phyloP scores from a whole-genome alignment of 2,329 filamentous ascomycete species.

The Talaromyces sp. region DNA sequence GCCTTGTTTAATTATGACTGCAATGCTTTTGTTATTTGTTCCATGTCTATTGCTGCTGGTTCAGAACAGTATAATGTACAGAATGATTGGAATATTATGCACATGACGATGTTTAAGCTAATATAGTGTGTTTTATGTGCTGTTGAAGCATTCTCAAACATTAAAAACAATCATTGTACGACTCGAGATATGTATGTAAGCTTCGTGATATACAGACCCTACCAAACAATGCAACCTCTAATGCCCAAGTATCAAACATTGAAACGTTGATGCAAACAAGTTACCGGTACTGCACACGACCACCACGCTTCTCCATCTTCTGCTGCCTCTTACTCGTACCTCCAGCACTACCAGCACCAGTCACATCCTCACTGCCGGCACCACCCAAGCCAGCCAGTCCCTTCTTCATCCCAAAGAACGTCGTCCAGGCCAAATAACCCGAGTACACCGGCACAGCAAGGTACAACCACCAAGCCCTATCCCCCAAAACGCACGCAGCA shows the following conservation, averaged over 20 bases:
- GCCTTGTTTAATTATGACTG: conserved; percentile 10
- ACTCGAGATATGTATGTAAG: background rate
- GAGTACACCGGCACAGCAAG: conserved; percentile 50
- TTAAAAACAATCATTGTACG: background rate
- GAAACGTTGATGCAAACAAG: background rate
- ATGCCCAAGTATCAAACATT: background rate
- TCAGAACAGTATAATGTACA: conserved; percentile 3
- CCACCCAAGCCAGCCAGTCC: conserved; percentile 43
- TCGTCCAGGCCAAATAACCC: conserved; percentile 45
- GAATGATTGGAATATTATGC: background rate
- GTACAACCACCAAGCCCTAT: conserved; percentile 71
- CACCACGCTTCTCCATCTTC: conserved; percentile 53
- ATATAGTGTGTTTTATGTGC: background rate
- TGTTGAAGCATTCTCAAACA: background rate
- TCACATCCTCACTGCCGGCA: conserved; percentile 24
- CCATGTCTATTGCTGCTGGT: background rate
- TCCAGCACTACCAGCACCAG: background rate
- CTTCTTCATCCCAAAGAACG: conserved; percentile 47
- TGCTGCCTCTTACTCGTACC: conserved; percentile 49
- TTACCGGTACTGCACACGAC: conserved; percentile 44
- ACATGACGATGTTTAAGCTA: background rate
- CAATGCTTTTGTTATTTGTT: background rate
- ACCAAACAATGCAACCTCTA: background rate
- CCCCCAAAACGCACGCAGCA: conserved; percentile 73
- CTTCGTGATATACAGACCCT: background rate